Conservation (phyloP, 106 monocot genomes). For the Allium sativum region DNA sequence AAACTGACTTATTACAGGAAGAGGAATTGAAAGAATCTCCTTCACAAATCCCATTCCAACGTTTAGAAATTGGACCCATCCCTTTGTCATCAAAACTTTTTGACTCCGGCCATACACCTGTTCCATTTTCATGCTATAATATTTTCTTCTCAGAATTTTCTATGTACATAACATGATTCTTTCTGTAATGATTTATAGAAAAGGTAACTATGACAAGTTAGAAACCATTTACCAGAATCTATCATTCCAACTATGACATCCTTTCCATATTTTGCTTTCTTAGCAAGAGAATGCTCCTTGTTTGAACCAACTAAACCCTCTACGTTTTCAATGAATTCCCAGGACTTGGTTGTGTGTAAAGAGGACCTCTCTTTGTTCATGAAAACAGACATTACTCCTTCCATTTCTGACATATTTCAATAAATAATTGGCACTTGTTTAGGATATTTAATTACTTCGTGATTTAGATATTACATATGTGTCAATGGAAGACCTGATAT, state of each 20-base stretch:
- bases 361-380: constrained; percentile 32
- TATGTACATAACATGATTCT: neutral
- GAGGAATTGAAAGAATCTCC: constrained; percentile 68
- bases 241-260: constrained; percentile 73
- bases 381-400: constrained; percentile 46
- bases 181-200: too few relatives aligned
- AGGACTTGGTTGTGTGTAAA: constrained; percentile 83
- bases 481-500: constrained; percentile 32
- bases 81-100: constrained; percentile 70
- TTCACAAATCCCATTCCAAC: constrained; percentile 84
- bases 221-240: constrained; percentile 55
- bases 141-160: neutral
- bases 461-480: neutral
- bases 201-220: neutral
- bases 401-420: constrained; percentile 29
- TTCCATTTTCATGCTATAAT: neutral
- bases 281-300: constrained; percentile 7
- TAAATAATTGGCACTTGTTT: neutral
- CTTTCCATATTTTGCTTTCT: constrained; percentile 27
- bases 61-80: constrained; percentile 44
- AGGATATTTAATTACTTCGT: neutral
- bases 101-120: constrained; percentile 95
- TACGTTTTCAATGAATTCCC: constrained; percentile 63
- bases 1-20: constrained; percentile 63
- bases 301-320: constrained; percentile 22